Percentiles rank a stretch among this genome's conserved stretches.
phyloP scores from a whole-genome alignment of 2,329 filamentous ascomycete genomes.

The Alternaria conjuncta region DNA sequence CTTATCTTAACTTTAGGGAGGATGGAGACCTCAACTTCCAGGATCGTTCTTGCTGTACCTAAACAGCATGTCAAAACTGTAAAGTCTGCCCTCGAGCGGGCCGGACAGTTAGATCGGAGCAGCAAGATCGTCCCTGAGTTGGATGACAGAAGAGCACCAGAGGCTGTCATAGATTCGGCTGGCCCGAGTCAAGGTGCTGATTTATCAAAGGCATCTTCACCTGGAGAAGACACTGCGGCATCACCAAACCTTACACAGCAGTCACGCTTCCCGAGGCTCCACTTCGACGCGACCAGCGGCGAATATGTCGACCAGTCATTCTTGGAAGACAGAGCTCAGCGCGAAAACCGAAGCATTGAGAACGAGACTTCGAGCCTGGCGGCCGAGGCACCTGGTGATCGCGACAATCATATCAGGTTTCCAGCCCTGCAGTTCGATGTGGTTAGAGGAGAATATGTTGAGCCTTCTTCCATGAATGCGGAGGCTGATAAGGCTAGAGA shows the following conservation, averaged over 20 bases:
- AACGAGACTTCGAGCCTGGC: no score
- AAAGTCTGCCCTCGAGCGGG: conserved; percentile 47
- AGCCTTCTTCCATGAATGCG: not conserved
- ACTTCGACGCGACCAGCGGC: not conserved
- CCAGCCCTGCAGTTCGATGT: conserved; percentile 4
- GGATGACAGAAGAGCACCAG: no score
- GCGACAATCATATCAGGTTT: not conserved
- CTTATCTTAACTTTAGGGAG: not conserved
- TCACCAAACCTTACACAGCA: not conserved
- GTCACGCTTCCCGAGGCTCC: not conserved
- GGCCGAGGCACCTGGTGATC: not conserved
- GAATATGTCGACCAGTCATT: not conserved
- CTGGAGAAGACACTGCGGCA: not conserved
- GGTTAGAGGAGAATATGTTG: not conserved
- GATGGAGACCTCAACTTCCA: not conserved
- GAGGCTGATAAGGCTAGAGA: not conserved
- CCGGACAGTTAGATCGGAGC: conserved; percentile 33
- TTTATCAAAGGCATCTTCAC: no score
- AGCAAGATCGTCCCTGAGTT: conserved; percentile 35
- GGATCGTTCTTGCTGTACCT: conserved; percentile 36
- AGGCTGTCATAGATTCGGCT: accelerated
- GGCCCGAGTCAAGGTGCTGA: not conserved
- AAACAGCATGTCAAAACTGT: conserved; percentile 46
- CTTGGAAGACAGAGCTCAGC: not conserved
- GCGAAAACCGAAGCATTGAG: accelerated